These are phyloP conservation scores for Diddensiella santjacobensis DNA, from an alignment of 805 yeast genomes.

Conservation along the genomic window DNA sequence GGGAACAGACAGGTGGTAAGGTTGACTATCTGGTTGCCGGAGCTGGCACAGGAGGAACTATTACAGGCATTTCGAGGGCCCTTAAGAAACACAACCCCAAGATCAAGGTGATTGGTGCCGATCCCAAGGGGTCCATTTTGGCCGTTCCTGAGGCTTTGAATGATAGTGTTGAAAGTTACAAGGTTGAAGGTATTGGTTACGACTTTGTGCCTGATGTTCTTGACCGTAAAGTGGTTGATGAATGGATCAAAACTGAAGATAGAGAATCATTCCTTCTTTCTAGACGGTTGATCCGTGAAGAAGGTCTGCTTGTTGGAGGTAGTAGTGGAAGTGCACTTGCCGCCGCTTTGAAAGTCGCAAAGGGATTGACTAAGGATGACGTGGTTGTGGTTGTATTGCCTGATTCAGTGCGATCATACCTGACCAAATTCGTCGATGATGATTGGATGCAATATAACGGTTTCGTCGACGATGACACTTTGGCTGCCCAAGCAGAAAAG, in stretches of 20 bases:
- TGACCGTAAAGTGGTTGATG: slow-evolving; percentile 60
- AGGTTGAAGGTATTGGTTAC: slow-evolving; percentile 89
- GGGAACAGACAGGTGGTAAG: slow-evolving; percentile 72
- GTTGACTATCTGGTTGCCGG: slow-evolving; percentile 79
- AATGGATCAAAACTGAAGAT: slow-evolving; percentile 85
- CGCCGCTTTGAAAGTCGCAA: slow-evolving; percentile 68
- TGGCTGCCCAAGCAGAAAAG: slow-evolving; percentile 36
- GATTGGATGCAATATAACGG: slow-evolving; percentile 85
- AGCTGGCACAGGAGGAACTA: slow-evolving; percentile 94
- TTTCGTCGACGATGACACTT: slow-evolving; percentile 53
- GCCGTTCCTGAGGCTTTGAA: slow-evolving; percentile 76
- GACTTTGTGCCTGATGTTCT: slow-evolving; percentile 83
- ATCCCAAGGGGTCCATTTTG: slow-evolving; percentile 81
- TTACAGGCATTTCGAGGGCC: slow-evolving; percentile 74
- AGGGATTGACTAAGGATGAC: slow-evolving; percentile 68
- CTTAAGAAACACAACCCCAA: slow-evolving; percentile 66
- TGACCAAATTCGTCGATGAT: slow-evolving; percentile 84
- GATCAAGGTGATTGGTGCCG: slow-evolving; percentile 70
- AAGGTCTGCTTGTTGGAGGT: slow-evolving; percentile 88
- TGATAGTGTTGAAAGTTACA: slow-evolving; percentile 52
- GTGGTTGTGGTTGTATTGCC: slow-evolving; percentile 79
- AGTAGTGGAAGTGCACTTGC: slow-evolving; percentile 80
- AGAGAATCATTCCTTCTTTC: slow-evolving; percentile 75
- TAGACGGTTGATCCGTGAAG: slow-evolving; percentile 75
- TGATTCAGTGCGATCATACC: slow-evolving; percentile 80